phyloP scores from a whole-genome alignment of 345 rosid species.

The Melaleuca alternifolia region DNA sequence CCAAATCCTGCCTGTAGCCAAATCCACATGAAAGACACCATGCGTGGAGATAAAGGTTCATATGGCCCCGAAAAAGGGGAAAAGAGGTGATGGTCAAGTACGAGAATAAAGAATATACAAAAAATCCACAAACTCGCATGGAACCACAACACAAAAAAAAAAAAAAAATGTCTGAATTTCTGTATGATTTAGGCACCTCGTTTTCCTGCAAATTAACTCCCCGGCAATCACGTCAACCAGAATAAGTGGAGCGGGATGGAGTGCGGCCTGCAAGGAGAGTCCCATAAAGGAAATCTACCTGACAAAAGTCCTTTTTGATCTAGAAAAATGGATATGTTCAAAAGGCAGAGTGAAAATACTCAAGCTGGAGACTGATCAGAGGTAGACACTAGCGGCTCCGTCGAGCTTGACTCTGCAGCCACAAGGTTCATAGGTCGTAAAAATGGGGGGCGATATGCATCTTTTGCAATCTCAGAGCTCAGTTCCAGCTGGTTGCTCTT shows the following conservation, averaged over 20 bases:
- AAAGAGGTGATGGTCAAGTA: background rate
- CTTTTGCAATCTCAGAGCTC: constrained; percentile 33
- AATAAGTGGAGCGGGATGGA: background rate
- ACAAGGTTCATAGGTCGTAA: constrained; percentile 22
- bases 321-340: background rate
- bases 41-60: background rate
- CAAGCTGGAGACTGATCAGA: background rate
- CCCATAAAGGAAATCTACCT: background rate
- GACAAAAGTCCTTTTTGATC: background rate
- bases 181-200: background rate
- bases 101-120: background rate
- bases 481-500: constrained; percentile 35
- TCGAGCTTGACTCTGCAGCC: constrained; percentile 23
- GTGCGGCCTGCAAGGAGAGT: background rate
- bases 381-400: constrained; percentile 31
- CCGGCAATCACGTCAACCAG: background rate
- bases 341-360: background rate
- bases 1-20: background rate
- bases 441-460: constrained; percentile 48
- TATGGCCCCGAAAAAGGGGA: background rate
- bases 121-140: background rate
- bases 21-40: background rate
- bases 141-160: background rate
- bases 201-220: background rate
- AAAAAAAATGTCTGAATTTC: background rate